Percentiles rank a stretch among this genome's conserved stretches.
Conservation (phyloP, 768 basidiomycete genomes). For the Auriscalpium vulgare region DNA sequence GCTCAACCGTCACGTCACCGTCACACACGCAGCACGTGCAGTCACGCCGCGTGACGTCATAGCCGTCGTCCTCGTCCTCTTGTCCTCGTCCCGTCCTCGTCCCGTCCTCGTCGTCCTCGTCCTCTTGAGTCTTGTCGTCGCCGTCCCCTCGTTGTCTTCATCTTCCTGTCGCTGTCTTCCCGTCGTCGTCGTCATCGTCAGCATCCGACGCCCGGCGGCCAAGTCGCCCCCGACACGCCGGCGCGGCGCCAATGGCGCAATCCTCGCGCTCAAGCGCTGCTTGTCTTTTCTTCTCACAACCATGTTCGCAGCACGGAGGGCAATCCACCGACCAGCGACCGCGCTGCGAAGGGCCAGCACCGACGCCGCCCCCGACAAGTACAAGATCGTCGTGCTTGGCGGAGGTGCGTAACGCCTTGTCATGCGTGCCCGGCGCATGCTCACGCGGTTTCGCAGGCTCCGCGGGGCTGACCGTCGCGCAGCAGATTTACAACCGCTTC, state of each 20-base stretch:
- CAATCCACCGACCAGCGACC: not conserved
- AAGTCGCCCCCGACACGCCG: too few species aligned
- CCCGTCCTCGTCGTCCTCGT: too few species aligned
- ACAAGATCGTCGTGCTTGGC: constrained; percentile 81
- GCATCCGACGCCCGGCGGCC: too few species aligned
- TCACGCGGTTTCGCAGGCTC: constrained; percentile 43
- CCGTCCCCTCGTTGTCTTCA: too few species aligned
- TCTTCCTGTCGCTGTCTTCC: too few species aligned
- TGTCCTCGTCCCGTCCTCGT: too few species aligned
- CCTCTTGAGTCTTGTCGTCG: too few species aligned
- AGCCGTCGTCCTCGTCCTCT: too few species aligned
- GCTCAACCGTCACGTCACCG: not conserved
- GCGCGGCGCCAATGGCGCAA: too few species aligned
- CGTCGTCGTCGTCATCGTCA: too few species aligned
- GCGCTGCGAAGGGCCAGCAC: constrained; percentile 26
- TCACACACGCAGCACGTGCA: not conserved
- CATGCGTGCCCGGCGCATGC: not conserved
- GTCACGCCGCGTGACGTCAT: too few species aligned
- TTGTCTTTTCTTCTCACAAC: constrained; percentile 8
- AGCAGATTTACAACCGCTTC: constrained; percentile 82
- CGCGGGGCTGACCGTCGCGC: constrained; percentile 75
- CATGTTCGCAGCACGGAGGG: constrained; percentile 8
- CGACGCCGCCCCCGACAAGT: constrained; percentile 41
- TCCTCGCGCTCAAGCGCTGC: too few species aligned
- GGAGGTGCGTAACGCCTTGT: constrained; percentile 48